Conservation (phyloP, 2,329 filamentous ascomycete species). For the Colletotrichum coccodes region DNA sequence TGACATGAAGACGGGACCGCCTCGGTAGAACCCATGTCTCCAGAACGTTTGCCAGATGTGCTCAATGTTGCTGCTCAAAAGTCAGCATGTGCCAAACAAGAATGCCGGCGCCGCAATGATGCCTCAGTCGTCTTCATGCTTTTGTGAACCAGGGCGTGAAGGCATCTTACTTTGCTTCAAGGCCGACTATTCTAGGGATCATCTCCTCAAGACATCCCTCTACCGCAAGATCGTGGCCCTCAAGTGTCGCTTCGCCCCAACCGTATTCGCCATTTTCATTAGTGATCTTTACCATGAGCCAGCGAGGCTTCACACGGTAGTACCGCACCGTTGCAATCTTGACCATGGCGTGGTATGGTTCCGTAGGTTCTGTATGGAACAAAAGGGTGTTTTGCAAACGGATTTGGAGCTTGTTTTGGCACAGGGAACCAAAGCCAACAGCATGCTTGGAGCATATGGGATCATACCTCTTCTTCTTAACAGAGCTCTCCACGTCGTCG, state of each 20-base stretch:
- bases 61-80: constrained; percentile 67
- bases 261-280: constrained; percentile 68
- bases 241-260: constrained; percentile 75
- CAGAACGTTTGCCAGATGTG: constrained; percentile 76
- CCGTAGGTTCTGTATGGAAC: neutral
- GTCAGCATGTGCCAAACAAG: constrained; percentile 36
- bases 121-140: too few species aligned
- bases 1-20: constrained; percentile 77
- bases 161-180: constrained; percentile 67
- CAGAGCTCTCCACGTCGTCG: neutral
- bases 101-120: too few species aligned
- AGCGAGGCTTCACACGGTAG: constrained; percentile 73
- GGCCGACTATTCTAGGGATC: constrained; percentile 64
- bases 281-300: constrained; percentile 76
- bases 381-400: too few species aligned
- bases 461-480: constrained; percentile 16
- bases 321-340: constrained; percentile 71
- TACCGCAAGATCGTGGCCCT: constrained; percentile 73
- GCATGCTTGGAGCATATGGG: neutral
- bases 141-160: rapidly evolving
- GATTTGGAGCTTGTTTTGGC: neutral
- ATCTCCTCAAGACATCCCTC: constrained; percentile 73
- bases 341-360: constrained; percentile 28
- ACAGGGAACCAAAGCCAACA: neutral
- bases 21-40: constrained; percentile 74